Percentiles rank a stretch among this genome's conserved stretches.
phyloP scores from a whole-genome alignment of 148 eudicot genomes.

The Chenopodium album region DNA sequence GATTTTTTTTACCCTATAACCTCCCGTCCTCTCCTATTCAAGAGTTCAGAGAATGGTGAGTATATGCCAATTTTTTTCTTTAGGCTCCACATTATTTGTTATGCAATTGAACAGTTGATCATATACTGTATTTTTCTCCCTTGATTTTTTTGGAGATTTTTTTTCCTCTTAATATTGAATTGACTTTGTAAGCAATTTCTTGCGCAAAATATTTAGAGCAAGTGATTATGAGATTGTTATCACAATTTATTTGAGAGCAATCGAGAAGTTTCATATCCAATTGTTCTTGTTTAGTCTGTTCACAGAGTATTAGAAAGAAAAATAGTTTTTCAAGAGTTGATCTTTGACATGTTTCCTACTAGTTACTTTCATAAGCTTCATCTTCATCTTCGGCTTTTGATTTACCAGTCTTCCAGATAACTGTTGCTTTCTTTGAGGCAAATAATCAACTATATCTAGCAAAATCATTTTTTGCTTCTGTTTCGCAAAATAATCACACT shows the following conservation, averaged over 20 bases:
- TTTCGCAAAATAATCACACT: too few relatives aligned
- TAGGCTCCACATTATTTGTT: slow-evolving; percentile 2
- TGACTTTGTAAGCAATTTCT: slow-evolving; percentile 1
- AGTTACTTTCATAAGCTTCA: neutral
- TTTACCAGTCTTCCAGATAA: neutral
- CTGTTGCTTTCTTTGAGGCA: neutral
- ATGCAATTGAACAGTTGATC: slow-evolving; percentile 7
- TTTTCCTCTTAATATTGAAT: neutral
- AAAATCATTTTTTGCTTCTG: too few relatives aligned
- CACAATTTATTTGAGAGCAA: neutral
- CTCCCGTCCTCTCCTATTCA: slow-evolving; percentile 1
- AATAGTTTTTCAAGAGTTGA: neutral
- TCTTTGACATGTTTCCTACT: neutral
- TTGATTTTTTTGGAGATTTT: too few relatives aligned
- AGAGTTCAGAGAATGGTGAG: neutral
- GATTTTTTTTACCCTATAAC: slow-evolving; percentile 13
- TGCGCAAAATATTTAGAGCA: neutral
- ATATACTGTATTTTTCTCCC: neutral
- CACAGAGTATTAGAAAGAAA: too few relatives aligned
- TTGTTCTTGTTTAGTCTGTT: neutral
- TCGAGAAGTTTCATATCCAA: neutral
- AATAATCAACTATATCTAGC: too few relatives aligned
- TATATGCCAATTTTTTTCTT: neutral
- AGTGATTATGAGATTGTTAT: neutral
- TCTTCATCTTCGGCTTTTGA: neutral